phyloP scores from a whole-genome alignment of 2,329 filamentous ascomycete genomes.

The Sporothrix brunneoviolacea region DNA sequence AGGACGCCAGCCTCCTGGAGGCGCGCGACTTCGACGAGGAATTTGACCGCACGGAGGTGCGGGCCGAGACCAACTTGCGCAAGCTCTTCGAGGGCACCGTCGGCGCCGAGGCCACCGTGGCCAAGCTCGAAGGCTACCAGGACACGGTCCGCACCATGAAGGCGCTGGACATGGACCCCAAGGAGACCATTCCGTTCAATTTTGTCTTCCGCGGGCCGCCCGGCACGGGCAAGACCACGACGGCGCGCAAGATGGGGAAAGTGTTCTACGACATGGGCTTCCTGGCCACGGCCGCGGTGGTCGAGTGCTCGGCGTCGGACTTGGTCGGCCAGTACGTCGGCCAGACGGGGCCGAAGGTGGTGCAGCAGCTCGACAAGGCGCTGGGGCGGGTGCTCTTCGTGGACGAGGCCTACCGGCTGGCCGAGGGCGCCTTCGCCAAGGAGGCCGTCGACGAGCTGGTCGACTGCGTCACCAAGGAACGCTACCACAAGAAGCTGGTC shows the following conservation, averaged over 20 bases:
- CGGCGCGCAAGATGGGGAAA: conserved; percentile 66
- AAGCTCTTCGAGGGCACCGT: conserved; percentile 52
- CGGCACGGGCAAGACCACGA: conserved; percentile 64
- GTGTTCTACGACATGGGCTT: conserved; percentile 71
- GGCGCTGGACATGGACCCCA: conserved; percentile 45
- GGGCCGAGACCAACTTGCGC: conserved; percentile 40
- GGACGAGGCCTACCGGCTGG: conserved; percentile 65
- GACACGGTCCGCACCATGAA: conserved; percentile 45
- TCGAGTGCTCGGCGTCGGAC: conserved; percentile 62
- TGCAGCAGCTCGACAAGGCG: conserved; percentile 51
- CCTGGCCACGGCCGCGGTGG: conserved; percentile 37
- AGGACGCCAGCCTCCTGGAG: conserved; percentile 23
- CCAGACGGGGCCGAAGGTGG: conserved; percentile 62
- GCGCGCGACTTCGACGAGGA: conserved; percentile 52
- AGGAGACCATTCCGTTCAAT: conserved; percentile 55
- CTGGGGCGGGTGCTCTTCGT: conserved; percentile 64
- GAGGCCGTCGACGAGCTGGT: conserved; percentile 50
- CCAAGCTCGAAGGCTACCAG: conserved; percentile 48
- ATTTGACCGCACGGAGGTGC: conserved; percentile 43
- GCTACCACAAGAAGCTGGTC: conserved; percentile 53
- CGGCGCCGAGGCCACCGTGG: conserved; percentile 50
- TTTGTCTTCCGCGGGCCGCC: conserved; percentile 61
- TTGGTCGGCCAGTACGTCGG: conserved; percentile 63
- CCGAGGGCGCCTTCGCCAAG: conserved; percentile 49
- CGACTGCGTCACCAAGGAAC: conserved; percentile 46